A percentile compares a stretch with the other conserved stretches of the same genome.
These are phyloP conservation scores for Coleophoma cylindrospora DNA, from an alignment of 2,329 filamentous ascomycete genomes.

Conservation along the genomic window DNA sequence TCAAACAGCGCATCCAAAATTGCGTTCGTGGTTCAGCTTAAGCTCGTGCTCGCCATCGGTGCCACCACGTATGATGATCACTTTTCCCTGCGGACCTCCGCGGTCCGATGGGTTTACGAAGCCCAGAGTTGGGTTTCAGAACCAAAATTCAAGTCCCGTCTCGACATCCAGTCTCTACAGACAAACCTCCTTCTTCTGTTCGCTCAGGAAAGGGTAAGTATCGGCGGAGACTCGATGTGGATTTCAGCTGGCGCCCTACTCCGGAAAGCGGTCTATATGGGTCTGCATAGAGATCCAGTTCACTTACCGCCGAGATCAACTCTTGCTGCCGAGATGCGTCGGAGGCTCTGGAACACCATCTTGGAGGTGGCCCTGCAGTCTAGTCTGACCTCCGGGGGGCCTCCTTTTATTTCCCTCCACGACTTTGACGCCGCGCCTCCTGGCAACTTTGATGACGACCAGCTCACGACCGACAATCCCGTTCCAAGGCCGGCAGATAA, in stretches of 20 bases:
- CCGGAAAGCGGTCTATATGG: conserved; percentile 42
- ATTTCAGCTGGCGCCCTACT: conserved; percentile 38
- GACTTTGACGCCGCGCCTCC: conserved; percentile 46
- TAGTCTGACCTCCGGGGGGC: conserved; percentile 39
- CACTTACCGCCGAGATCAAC: conserved; percentile 28
- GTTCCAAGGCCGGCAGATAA: conserved; percentile 26
- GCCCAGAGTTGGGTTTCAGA: conserved; percentile 48
- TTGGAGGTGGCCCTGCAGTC: conserved; percentile 41
- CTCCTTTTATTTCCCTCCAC: conserved; percentile 36
- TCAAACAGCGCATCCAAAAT: conserved; percentile 25
- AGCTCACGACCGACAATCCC: conserved; percentile 30
- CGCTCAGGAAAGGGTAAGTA: conserved; percentile 31
- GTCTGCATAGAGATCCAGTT: conserved; percentile 43
- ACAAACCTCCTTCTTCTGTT: conserved; percentile 37
- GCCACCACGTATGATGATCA: conserved; percentile 42
- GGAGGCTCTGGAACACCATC: conserved; percentile 48
- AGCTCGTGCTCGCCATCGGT: conserved; percentile 54
- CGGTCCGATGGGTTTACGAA: conserved; percentile 53
- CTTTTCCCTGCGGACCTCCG: conserved; percentile 43
- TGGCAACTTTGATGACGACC: conserved; percentile 44
- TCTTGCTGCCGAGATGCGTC: conserved; percentile 39
- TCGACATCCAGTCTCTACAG: conserved; percentile 47
- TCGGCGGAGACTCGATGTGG: conserved; percentile 44
- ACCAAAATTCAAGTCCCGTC: conserved; percentile 46
- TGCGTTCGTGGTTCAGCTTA: conserved; percentile 49